These are phyloP conservation scores for Endogone sp. DNA, from an alignment of 192 early-diverging fungal species.

Conservation along the genomic window DNA sequence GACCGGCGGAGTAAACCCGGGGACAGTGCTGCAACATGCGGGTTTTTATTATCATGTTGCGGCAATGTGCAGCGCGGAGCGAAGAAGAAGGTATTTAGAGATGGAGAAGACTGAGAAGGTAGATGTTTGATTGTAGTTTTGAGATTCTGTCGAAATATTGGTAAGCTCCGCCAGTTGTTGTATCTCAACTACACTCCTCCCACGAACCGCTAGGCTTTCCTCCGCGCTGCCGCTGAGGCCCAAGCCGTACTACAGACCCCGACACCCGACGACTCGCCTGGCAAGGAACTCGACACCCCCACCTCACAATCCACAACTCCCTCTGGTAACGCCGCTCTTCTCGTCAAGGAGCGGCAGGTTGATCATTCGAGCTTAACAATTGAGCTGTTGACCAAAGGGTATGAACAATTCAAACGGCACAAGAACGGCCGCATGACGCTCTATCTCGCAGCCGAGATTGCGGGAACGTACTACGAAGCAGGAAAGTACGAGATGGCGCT, in stretches of 20 bases:
- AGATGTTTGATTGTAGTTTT: not conserved
- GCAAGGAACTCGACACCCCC: not conserved
- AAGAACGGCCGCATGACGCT: conserved; percentile 75
- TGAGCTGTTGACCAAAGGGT: conserved; percentile 86
- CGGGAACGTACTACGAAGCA: conserved; percentile 69
- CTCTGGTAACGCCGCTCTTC: conserved; percentile 1
- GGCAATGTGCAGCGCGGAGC: conserved; percentile 70
- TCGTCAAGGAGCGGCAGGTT: conserved; percentile 43
- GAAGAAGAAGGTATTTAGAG: conserved; percentile 53
- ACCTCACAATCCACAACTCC: conserved; percentile 7
- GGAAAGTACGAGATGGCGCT: conserved; percentile 85
- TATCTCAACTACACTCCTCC: too few species aligned
- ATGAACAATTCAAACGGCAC: conserved; percentile 80
- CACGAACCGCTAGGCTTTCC: not conserved
- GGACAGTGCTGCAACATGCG: conserved; percentile 75
- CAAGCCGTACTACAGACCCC: not conserved
- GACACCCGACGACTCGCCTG: not conserved
- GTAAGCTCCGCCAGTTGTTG: too few species aligned
- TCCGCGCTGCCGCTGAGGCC: not conserved
- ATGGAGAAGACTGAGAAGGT: conserved; percentile 29
- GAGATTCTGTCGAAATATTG: too few species aligned
- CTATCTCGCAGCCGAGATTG: conserved; percentile 84
- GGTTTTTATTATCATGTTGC: conserved; percentile 81
- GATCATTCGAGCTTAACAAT: conserved; percentile 72
- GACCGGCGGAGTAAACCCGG: conserved; percentile 51